A percentile compares a stretch with the other conserved stretches of the same genome.
Conservation (phyloP, 2,329 filamentous ascomycete species). For the Aurifilum marmelostoma region DNA sequence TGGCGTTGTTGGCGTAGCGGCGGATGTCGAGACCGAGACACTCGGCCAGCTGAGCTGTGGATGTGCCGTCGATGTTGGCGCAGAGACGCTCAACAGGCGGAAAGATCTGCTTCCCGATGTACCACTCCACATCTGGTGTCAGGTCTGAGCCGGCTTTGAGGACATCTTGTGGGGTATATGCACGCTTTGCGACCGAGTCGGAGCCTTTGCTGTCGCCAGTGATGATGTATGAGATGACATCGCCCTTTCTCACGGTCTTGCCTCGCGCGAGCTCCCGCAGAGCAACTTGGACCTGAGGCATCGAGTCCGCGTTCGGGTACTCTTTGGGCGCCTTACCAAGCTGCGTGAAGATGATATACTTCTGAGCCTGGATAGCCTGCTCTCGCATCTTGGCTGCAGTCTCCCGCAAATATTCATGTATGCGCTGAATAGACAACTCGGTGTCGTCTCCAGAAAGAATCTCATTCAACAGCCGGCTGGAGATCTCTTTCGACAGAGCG, state of each 20-base stretch:
- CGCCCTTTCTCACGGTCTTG: slow-evolving; percentile 86
- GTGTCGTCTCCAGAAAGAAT: slow-evolving; percentile 92
- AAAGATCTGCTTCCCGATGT: slow-evolving; percentile 97
- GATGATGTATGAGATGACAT: slow-evolving; percentile 95
- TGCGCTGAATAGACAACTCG: slow-evolving; percentile 82
- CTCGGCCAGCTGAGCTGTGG: slow-evolving; percentile 85
- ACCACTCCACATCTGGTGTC: slow-evolving; percentile 93
- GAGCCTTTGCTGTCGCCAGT: slow-evolving; percentile 70
- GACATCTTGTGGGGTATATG: slow-evolving; percentile 84
- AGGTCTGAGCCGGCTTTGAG: slow-evolving; percentile 75
- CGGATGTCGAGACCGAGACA: slow-evolving; percentile 89
- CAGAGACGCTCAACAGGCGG: slow-evolving; percentile 97
- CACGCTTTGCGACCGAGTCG: slow-evolving; percentile 82
- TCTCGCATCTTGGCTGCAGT: slow-evolving; percentile 87
- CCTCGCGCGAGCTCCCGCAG: slow-evolving; percentile 84
- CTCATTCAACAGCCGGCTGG: slow-evolving; percentile 85
- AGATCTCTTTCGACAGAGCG: slow-evolving; percentile 91
- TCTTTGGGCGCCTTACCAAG: slow-evolving; percentile 92
- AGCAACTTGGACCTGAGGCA: slow-evolving; percentile 97
- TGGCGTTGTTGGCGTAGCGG: slow-evolving; percentile 65
- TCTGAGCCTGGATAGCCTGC: slow-evolving; percentile 71
- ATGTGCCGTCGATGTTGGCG: slow-evolving; percentile 91
- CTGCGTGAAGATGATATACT: slow-evolving; percentile 98
- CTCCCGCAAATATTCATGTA: slow-evolving; percentile 90
- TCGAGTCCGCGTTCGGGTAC: slow-evolving; percentile 90